Evolutionary conservation across 106 monocot genomes (phyloP).

Genomic region (Dactylorhiza incarnata): DNA sequence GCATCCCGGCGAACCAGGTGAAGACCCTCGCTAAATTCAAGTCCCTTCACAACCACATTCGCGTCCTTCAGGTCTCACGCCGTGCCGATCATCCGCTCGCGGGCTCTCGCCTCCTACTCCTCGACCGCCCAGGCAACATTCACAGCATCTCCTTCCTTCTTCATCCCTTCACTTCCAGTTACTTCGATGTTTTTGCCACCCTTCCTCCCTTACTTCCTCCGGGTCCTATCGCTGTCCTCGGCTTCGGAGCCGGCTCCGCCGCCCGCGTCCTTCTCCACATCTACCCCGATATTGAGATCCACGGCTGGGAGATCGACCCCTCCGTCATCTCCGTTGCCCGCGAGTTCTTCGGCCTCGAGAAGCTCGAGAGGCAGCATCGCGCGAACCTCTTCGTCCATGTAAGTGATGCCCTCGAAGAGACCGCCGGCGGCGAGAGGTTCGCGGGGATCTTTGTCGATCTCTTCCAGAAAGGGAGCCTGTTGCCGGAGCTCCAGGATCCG

Average conservation of each 20-base stretch:
- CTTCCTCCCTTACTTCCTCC: constrained; percentile 69
- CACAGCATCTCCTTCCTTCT: constrained; percentile 70
- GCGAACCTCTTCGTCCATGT: constrained; percentile 34
- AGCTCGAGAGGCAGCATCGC: constrained; percentile 46
- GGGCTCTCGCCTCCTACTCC: constrained; percentile 90
- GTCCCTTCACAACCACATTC: constrained; percentile 68
- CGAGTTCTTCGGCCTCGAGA: constrained; percentile 52
- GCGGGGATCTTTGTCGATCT: constrained; percentile 67
- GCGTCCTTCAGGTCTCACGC: constrained; percentile 67
- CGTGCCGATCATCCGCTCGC: constrained; percentile 62
- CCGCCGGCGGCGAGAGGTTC: constrained; percentile 31
- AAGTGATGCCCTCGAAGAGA: constrained; percentile 45
- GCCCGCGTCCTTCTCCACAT: constrained; percentile 48
- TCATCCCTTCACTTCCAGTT: constrained; percentile 53
- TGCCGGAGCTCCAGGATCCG: constrained; percentile 61
- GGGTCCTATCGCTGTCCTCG: constrained; percentile 63
- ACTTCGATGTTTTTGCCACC: constrained; percentile 90
- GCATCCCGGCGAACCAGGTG: constrained; percentile 38
- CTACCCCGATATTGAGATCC: constrained; percentile 37
- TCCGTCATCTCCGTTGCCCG: constrained; percentile 55
- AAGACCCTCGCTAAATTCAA: constrained; percentile 54
- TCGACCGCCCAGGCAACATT: constrained; percentile 86
- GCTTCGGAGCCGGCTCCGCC: constrained; percentile 85
- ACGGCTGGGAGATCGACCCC: constrained; percentile 89
- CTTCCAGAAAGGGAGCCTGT: constrained; percentile 53